These are phyloP conservation scores for Aspergillus sp. DNA, from an alignment of 2,329 filamentous ascomycete species.

Conservation along the genomic window DNA sequence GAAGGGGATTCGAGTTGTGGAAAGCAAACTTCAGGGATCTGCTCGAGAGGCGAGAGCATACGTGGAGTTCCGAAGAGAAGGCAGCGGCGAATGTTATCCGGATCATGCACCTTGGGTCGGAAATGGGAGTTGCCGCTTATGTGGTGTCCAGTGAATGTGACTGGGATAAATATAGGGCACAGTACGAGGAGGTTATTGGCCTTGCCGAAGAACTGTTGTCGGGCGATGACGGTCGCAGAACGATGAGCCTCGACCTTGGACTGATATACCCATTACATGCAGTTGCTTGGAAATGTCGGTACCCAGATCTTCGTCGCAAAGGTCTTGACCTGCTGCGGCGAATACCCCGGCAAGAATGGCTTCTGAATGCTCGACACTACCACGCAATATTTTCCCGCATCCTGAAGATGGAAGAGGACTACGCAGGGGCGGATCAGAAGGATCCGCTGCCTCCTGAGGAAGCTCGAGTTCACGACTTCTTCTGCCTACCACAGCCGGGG, in stretches of 20 bases:
- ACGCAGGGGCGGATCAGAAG: neutral
- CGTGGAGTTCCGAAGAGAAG: conserved; percentile 15
- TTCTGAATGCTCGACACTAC: conserved; percentile 22
- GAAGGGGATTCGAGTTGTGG: neutral
- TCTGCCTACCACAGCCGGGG: neutral
- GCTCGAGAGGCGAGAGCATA: neutral
- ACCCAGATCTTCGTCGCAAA: conserved; percentile 24
- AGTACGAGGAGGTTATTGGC: conserved; percentile 18
- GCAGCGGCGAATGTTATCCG: conserved; percentile 19
- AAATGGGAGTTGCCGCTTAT: conserved; percentile 16
- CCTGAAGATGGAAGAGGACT: conserved; percentile 23
- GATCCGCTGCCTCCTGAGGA: conserved; percentile 15
- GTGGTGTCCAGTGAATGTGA: conserved; percentile 16
- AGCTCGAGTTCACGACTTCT: conserved; percentile 22
- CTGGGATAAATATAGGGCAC: conserved; percentile 19
- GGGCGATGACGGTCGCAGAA: neutral
- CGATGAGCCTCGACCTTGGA: conserved; percentile 21
- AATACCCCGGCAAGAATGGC: conserved; percentile 20
- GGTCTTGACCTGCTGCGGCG: conserved; percentile 24
- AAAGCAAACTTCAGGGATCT: neutral
- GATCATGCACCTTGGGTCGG: conserved; percentile 16
- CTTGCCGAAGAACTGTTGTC: neutral
- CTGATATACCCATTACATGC: conserved; percentile 27
- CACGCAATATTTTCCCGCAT: conserved; percentile 23
- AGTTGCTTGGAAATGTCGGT: conserved; percentile 30